phyloP scores from a whole-genome alignment of 352 stramenopile genomes.

The Pilasporangium apinafurcum region DNA sequence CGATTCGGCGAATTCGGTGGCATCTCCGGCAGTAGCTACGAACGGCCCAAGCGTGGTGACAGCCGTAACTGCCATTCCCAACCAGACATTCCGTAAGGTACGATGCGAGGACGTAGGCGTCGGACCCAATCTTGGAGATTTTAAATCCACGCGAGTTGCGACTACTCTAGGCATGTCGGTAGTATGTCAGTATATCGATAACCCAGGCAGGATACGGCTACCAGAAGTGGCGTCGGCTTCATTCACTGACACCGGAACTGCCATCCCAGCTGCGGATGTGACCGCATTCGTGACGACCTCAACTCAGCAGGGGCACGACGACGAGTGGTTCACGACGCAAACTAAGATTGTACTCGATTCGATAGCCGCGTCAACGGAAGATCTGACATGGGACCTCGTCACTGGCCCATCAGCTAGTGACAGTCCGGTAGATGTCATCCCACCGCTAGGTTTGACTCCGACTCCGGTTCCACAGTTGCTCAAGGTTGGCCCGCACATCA shows the following conservation, averaged over 20 bases:
- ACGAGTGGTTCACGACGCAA: constrained; percentile 54
- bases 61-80: constrained; percentile 41
- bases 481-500: constrained; percentile 18
- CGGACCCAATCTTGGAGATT: constrained; percentile 6
- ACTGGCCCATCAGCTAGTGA: background rate
- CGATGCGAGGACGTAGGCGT: constrained; percentile 20
- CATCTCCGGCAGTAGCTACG: background rate
- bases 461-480: constrained; percentile 2
- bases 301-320: constrained; percentile 24
- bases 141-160: constrained; percentile 7
- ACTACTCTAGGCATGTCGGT: constrained; percentile 28
- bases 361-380: no score
- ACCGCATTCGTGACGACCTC: constrained; percentile 23
- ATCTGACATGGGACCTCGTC: background rate
- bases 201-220: constrained; percentile 43
- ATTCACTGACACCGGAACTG: constrained; percentile 10
- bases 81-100: constrained; percentile 34
- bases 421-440: no score
- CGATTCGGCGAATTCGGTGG: constrained; percentile 2
- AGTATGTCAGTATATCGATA: constrained; percentile 47
- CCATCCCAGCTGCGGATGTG: no score
- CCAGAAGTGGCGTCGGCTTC: constrained; percentile 25
- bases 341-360: constrained; percentile 2
- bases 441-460: no score
- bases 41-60: constrained; percentile 11